Evolutionary conservation across 148 eudicot genomes (phyloP), one percentile per base, ranked within the genome.

Genomic region (Limonium bicolor): DNA sequence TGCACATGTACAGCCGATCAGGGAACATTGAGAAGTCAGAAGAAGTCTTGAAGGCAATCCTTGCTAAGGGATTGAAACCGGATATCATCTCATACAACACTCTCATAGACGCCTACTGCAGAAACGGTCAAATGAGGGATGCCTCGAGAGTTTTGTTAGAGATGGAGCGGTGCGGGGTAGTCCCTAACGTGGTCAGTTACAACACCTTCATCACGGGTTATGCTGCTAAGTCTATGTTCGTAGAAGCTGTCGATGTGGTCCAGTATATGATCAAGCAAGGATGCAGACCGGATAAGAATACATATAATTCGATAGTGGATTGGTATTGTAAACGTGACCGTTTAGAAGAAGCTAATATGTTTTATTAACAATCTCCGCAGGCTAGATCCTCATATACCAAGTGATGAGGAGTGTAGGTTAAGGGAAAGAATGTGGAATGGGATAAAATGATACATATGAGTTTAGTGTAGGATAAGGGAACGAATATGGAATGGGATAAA

Each of bases 261-360:
- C 62, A 54, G 15, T 76, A 72, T 62, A 87, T 87, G 96, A 76
- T 87, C 53, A 74, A 62, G 63, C 53, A 72, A 20, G 78, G 67
- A 7, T 82, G 94, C 55, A 77, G 60, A 61, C 96, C 96, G 10
- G 66, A 79, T 50, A 63, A 74, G 65, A 69, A 67, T 61, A 87
- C 96, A 1, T 79, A 76, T 55, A 87, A 87, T 48, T 61, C 94
- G 12, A 72, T 87, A 41, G 68, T 87, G n/a, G 96, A 87, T 67
- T 69, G 62, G 53, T 87, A 76, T 40, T 82, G 83, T 65, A 82
- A 63, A 60, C 69, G 59, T 22, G 66, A 67, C 53, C 65, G 80
- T 33, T 54, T 42, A 26, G 83, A 73, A 34, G 94, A 79, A 53
- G 96, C 78, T 78, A 64, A 40, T 86, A 16, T 59, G 56, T 17